Evolutionary conservation across 345 rosid species (phyloP).

Genomic region (Conringia planisiliqua): DNA sequence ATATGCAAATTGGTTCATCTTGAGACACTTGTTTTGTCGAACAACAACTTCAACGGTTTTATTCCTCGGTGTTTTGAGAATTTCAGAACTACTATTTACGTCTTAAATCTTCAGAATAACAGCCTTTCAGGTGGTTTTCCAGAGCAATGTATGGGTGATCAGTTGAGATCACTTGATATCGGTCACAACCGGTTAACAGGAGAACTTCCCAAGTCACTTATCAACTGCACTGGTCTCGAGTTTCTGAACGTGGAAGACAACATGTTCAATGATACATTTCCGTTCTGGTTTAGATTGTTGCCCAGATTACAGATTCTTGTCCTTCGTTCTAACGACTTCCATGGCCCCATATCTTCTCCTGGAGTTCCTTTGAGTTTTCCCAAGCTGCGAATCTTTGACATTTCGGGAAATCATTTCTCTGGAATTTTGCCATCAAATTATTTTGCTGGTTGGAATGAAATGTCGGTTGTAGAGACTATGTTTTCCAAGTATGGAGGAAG

Average conservation of each 20-base stretch:
- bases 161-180: neutral
- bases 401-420: slow-evolving; percentile 34
- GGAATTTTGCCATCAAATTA: slow-evolving; percentile 17
- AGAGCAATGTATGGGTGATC: neutral
- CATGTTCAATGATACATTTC: slow-evolving; percentile 32
- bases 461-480: neutral
- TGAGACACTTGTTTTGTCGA: slow-evolving; percentile 11
- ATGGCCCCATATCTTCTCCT: slow-evolving; percentile 34
- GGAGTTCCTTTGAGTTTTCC: neutral
- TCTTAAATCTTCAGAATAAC: slow-evolving; percentile 22
- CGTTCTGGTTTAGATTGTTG: slow-evolving; percentile 35
- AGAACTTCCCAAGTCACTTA: slow-evolving; percentile 33
- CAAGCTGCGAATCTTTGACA: slow-evolving; percentile 44
- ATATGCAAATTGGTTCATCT: neutral
- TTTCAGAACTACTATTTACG: neutral
- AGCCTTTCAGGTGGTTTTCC: slow-evolving; percentile 21
- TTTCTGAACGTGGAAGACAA: slow-evolving; percentile 46
- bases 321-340: slow-evolving; percentile 42
- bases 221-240: slow-evolving; percentile 34
- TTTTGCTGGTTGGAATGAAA: slow-evolving; percentile 8
- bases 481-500: too few species aligned
- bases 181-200: slow-evolving; percentile 30
- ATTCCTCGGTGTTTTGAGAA: slow-evolving; percentile 28
- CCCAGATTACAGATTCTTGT: slow-evolving; percentile 38
- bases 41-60: slow-evolving; percentile 30